Base-by-base conservation (phyloP, 2,329 filamentous ascomycete species). In the Cercospora sp. region DNA sequence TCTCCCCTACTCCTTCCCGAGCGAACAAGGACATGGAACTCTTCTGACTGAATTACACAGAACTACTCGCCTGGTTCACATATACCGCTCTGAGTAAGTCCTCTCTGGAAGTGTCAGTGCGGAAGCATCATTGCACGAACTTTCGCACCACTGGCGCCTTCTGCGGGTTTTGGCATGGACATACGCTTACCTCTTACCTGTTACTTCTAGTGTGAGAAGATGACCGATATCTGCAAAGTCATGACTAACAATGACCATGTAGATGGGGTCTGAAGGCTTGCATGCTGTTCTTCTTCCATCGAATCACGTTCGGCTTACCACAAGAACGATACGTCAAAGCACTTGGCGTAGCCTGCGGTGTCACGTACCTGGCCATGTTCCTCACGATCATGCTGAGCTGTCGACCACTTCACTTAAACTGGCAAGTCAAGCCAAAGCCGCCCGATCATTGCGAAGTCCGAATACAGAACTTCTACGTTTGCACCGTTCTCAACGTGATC, bases 1-100 rank as follows among this genome's bases (percentile, higher is more conserved):
- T 13, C 20, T 13, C 45, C 3, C 12, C 5, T 20, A 3, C 4
- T 53, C 2, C 23, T 16, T 26, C 10, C 3, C 20, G 3, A 53
- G 2, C 2, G 20, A 4, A 10, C 20, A 5, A 53, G 48, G 4
- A 6, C 13, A 55, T n/a, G 28, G 28, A 13, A 8, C 2, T 36
- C 3, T 13, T 59, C n/a, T 36, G 4, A 59, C 28, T 20, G 30
- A 13, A 23, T 20, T 5, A 31, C 3, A 36, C 55, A 59, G 55
- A 82, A 59, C 71, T 82, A 10, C 66, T 76, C 0, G 81, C 80
- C 0, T 82, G 81, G 81, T 82, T 73, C 28, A 68, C 68, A 42
- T 73, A 73, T 48, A 68, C 59, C 1, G 64, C 65, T 2, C 64
- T 71, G 6, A 68, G 55, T 59, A 59, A 59, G 55, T 59, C 3